These are phyloP conservation scores for Aurantiochytrium sp. DNA, from an alignment of 108 stramenopile genomes.

Conservation along the genomic window DNA sequence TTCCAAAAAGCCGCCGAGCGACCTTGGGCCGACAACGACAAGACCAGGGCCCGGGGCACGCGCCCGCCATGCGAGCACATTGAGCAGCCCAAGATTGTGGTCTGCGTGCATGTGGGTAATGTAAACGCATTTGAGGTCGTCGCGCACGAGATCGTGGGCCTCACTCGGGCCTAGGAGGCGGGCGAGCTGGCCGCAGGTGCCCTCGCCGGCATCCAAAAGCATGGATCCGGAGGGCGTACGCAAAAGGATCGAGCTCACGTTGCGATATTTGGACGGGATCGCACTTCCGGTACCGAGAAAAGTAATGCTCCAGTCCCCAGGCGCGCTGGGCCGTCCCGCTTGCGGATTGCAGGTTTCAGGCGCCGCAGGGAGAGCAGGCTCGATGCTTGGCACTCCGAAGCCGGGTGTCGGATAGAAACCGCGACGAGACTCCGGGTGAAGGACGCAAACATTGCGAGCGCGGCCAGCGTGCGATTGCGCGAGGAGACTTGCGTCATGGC, in stretches of 20 bases:
- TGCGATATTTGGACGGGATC: conserved; percentile 91
- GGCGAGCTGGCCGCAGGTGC: conserved; percentile 79
- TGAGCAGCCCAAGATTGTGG: conserved; percentile 86
- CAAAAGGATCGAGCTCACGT: conserved; percentile 83
- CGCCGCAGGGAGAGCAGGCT: background rate
- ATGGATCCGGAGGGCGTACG: conserved; percentile 55
- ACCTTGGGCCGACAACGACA: conserved; percentile 75
- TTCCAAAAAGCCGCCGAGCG: conserved; percentile 66
- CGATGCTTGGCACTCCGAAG: too few relatives aligned
- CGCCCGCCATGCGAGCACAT: conserved; percentile 66
- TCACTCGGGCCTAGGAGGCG: background rate
- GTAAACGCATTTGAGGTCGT: conserved; percentile 77
- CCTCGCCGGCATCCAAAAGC: conserved; percentile 89
- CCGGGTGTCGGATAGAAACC: background rate
- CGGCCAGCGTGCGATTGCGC: background rate
- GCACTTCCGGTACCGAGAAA: conserved; percentile 97
- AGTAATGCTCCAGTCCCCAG: conserved; percentile 57
- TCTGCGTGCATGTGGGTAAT: conserved; percentile 96
- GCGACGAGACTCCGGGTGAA: background rate
- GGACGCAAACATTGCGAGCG: background rate
- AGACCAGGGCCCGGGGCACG: conserved; percentile 50
- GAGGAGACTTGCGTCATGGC: too few relatives aligned
- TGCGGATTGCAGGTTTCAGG: background rate
- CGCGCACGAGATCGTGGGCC: conserved; percentile 10
- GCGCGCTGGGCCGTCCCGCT: background rate